phyloP scores from a whole-genome alignment of 805 yeast genomes.

The Millerago galiae region DNA sequence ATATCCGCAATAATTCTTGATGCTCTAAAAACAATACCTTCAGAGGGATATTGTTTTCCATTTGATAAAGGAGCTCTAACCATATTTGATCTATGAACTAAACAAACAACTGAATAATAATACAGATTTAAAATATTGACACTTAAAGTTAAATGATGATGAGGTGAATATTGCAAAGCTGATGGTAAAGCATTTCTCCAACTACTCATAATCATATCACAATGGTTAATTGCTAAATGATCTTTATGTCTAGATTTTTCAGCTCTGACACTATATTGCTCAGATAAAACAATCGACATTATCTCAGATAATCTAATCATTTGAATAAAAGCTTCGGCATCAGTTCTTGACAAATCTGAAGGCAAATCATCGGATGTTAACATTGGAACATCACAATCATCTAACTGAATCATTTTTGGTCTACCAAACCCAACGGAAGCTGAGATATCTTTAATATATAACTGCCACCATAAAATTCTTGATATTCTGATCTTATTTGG shows the following conservation, averaged over 20 bases:
- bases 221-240: constrained; percentile 38
- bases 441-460: constrained; percentile 63
- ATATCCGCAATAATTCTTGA: constrained; percentile 69
- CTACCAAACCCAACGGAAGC: constrained; percentile 71
- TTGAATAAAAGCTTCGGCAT: constrained; percentile 55
- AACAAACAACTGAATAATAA: constrained; percentile 66
- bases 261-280: constrained; percentile 66
- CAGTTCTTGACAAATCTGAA: constrained; percentile 43
- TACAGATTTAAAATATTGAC: constrained; percentile 57
- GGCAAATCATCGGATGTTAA: constrained; percentile 57
- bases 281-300: constrained; percentile 59
- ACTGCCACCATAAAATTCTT: constrained; percentile 72
- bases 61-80: constrained; percentile 30
- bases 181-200: constrained; percentile 69
- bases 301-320: constrained; percentile 63
- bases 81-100: constrained; percentile 66
- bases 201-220: constrained; percentile 70
- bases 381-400: constrained; percentile 76
- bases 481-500: constrained; percentile 41
- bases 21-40: constrained; percentile 72
- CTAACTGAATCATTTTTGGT: constrained; percentile 60
- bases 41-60: constrained; percentile 25
- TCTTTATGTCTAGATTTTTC: constrained; percentile 46
- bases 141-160: constrained; percentile 41
- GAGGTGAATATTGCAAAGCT: constrained; percentile 54